Conservation (phyloP, 208 protist species). For the Wallacemonas collosoma region DNA sequence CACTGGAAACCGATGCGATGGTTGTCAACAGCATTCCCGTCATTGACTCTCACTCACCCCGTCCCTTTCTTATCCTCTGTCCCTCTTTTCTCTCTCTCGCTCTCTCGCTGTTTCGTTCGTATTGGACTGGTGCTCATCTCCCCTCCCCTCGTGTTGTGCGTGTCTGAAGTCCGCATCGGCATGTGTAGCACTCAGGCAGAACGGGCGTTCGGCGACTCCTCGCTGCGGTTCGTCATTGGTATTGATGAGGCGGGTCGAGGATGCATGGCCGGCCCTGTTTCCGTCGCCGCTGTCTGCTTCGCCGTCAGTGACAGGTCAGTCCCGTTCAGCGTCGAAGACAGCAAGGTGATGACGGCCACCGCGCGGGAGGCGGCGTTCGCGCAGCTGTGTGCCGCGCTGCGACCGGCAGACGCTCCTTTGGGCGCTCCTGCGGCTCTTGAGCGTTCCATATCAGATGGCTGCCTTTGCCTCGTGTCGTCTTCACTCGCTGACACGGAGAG, state of each 20-base stretch:
- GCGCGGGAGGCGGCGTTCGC: slow-evolving; percentile 24
- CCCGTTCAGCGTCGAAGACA: slow-evolving; percentile 36
- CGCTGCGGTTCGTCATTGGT: slow-evolving; percentile 43
- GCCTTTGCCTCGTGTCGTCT: neutral
- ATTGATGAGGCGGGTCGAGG: slow-evolving; percentile 64
- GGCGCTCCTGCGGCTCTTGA: neutral
- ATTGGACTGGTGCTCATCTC: too few species aligned
- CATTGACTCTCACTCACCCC: neutral
- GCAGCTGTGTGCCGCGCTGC: slow-evolving; percentile 27
- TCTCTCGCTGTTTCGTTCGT: neutral
- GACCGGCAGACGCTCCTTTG: neutral
- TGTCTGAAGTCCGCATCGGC: neutral
- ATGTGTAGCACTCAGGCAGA: slow-evolving; percentile 9
- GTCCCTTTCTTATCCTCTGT: neutral
- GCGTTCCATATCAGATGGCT: neutral
- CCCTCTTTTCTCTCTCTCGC: neutral
- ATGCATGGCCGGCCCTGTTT: slow-evolving; percentile 59
- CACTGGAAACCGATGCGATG: too few species aligned
- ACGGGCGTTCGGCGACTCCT: neutral
- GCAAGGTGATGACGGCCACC: slow-evolving; percentile 34
- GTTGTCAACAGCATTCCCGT: neutral
- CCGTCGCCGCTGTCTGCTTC: slow-evolving; percentile 42
- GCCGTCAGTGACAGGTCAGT: slow-evolving; percentile 19
- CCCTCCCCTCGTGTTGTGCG: neutral
- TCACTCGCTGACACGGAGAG: neutral